Base-by-base conservation (phyloP, 331 rosid genomes). In the Pyrus hybrid region DNA sequence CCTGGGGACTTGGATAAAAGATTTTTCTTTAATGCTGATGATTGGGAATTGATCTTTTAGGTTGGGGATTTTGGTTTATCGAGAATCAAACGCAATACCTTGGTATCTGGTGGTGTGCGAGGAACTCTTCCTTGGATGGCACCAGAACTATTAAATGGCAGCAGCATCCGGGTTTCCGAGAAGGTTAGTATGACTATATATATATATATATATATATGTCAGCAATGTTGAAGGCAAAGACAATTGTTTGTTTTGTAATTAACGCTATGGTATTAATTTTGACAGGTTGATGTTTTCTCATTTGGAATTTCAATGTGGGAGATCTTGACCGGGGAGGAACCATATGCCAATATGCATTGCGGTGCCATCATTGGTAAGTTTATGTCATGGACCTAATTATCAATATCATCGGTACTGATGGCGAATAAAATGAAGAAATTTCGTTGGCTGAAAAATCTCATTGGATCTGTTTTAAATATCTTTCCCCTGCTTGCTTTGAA, bases 241-340 rank as follows among this genome's bases (percentile, higher is more conserved):
- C 3, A 25, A 72, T 25, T 63, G 13, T n/a, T 51, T 33, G 61
- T 41, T 1, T 41, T 10, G 79, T 33, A 86, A 71, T 81, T 68
- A 79, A 75, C 33, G 43, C 18, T 70, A 76, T 81, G 77, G 70
- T 76, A 37, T 82, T 79, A 51, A 72, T 80, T 75, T 82, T 81
- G 74, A 57, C 86, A 90, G 95, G 95, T 90, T 74, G 95, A 90
- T 43, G 95, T 90, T 81, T 90, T 90, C 87, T 86, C 95, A 16
- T 90, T 86, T 76, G 95, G 95, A 82, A 90, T 90, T 82, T 90
- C 95, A 70, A 82, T 87, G 95, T 90, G 95, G 95, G 95, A 90
- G 82, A 69, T 90, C 73, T 70, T 87, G 85, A 90, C 92, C 29
- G 95, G 90, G 72, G 95, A n/a, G n/a, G n/a, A n/a, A n/a, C n/a